A percentile compares a stretch with the other conserved stretches of the same genome.
These are phyloP conservation scores for Ceratobasidium sp. DNA, from an alignment of 1,284 basidiomycete species.

Conservation along the genomic window DNA sequence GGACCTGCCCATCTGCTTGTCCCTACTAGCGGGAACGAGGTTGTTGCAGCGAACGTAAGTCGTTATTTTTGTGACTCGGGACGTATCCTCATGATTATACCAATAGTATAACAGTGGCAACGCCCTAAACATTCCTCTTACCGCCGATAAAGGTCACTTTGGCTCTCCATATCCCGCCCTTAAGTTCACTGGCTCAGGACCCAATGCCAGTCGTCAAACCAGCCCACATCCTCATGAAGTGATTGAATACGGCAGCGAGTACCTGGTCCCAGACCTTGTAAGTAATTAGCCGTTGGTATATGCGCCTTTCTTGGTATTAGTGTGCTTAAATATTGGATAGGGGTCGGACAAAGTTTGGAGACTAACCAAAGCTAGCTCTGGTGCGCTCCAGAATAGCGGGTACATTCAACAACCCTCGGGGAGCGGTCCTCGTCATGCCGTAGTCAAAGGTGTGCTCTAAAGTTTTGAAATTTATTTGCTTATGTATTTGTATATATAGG, in stretches of 20 bases:
- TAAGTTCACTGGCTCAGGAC: constrained; percentile 47
- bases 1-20: constrained; percentile 44
- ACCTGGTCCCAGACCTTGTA: constrained; percentile 49
- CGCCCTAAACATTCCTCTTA: constrained; percentile 38
- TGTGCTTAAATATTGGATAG: constrained; percentile 10
- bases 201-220: constrained; percentile 45
- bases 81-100: not conserved
- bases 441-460: constrained; percentile 62
- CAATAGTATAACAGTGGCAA: constrained; percentile 45
- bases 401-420: constrained; percentile 71
- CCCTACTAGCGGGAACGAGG: constrained; percentile 42
- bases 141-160: constrained; percentile 38
- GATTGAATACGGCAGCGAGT: constrained; percentile 46
- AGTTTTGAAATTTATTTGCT: constrained; percentile 21
- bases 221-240: constrained; percentile 50
- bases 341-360: constrained; percentile 51
- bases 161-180: constrained; percentile 23
- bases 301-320: not conserved
- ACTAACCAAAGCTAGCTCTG: constrained; percentile 53
- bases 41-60: constrained; percentile 48
- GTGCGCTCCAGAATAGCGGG: constrained; percentile 67
- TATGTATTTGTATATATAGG: constrained; percentile 57
- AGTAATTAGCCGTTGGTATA: constrained; percentile 2
- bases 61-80: not conserved
- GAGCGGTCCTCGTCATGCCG: constrained; percentile 76